Percentiles rank a stretch among this genome's conserved stretches.
These are phyloP conservation scores for Austroboletus novae-zelandiae DNA, from an alignment of 1,284 basidiomycete species.

Conservation along the genomic window DNA sequence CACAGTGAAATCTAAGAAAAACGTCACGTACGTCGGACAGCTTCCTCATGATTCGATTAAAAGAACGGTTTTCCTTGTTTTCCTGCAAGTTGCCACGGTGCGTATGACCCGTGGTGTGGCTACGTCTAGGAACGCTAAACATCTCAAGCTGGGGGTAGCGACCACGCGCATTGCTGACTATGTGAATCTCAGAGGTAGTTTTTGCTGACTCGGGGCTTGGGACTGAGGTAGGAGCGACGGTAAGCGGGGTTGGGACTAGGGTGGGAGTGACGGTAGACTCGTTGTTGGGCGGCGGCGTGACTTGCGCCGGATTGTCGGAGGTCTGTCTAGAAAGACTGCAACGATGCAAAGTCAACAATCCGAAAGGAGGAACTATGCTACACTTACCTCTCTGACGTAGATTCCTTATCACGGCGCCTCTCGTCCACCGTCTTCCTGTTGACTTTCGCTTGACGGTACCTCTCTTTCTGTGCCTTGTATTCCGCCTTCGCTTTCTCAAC, in stretches of 20 bases:
- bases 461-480: constrained; percentile 69
- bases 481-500: constrained; percentile 64
- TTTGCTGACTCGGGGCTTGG: constrained; percentile 12
- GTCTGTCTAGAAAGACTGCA: constrained; percentile 27
- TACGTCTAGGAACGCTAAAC: constrained; percentile 48
- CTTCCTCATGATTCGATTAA: constrained; percentile 46
- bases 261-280: constrained; percentile 12
- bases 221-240: constrained; percentile 4
- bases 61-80: constrained; percentile 35
- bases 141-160: constrained; percentile 60
- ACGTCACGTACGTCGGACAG: constrained; percentile 42
- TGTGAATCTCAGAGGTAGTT: constrained; percentile 31
- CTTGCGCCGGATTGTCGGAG: constrained; percentile 19
- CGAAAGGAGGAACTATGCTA: constrained; percentile 2
- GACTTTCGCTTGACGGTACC: constrained; percentile 57
- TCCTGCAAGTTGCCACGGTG: constrained; percentile 30
- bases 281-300: constrained; percentile 7
- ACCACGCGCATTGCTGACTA: constrained; percentile 60
- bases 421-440: constrained; percentile 44
- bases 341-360: constrained; percentile 4
- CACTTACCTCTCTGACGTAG: constrained; percentile 33
- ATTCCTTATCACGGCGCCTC: constrained; percentile 20
- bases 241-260: not conserved
- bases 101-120: constrained; percentile 33
- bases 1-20: constrained; percentile 6